phyloP scores from a whole-genome alignment of 768 basidiomycete species.

The Rhizopogon sp. region DNA sequence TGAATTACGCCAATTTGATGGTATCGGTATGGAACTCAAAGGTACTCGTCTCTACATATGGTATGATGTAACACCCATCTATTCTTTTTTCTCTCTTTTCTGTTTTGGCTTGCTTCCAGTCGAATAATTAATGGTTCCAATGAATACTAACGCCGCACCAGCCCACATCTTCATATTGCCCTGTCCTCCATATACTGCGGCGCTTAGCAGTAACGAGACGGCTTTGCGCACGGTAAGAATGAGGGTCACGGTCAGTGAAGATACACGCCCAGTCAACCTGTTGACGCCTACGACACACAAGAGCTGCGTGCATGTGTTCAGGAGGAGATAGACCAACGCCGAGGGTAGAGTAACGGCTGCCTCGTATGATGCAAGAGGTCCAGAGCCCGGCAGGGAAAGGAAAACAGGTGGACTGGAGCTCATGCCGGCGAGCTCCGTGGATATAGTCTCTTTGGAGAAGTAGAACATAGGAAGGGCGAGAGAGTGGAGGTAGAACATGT shows the following conservation, averaged over 20 bases:
- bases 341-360: constrained; percentile 43
- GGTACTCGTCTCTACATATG: neutral
- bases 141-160: constrained; percentile 63
- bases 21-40: neutral
- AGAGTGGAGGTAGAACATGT: constrained; percentile 88
- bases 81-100: constrained; percentile 22
- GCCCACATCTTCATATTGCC: constrained; percentile 51
- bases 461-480: constrained; percentile 76
- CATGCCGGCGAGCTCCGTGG: constrained; percentile 14
- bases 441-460: constrained; percentile 50
- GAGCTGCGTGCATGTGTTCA: constrained; percentile 82
- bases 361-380: constrained; percentile 17
- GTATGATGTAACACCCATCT: neutral
- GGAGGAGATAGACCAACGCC: constrained; percentile 55
- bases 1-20: neutral
- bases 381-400: constrained; percentile 4
- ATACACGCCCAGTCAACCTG: constrained; percentile 73
- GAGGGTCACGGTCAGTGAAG: constrained; percentile 72
- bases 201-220: constrained; percentile 68
- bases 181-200: constrained; percentile 41
- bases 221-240: constrained; percentile 81
- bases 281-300: constrained; percentile 86
- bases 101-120: constrained; percentile 8
- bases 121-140: constrained; percentile 71
- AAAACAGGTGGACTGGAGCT: constrained; percentile 8